phyloP scores from a whole-genome alignment of 345 rosid genomes.

The Anastatica hierochuntica region DNA sequence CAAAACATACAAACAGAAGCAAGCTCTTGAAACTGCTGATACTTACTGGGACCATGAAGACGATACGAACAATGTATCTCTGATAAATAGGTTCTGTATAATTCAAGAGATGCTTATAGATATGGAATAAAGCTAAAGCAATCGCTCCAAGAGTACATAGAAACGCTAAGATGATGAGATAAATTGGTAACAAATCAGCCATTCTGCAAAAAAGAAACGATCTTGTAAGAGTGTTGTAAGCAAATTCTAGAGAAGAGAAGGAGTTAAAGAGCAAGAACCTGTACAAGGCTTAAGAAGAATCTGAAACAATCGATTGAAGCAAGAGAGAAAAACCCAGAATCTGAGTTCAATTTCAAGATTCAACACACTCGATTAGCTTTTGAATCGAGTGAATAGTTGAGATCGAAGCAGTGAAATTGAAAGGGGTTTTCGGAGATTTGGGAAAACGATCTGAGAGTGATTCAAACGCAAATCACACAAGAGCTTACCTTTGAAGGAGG shows the following conservation, averaged over 20 bases:
- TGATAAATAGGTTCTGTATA: constrained; percentile 93
- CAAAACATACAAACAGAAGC: background rate
- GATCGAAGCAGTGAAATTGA: too few species aligned
- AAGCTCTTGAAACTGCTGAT: background rate
- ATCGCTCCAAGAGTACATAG: constrained; percentile 66
- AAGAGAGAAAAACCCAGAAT: constrained; percentile 4
- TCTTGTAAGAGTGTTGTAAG: background rate
- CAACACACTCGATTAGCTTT: too few species aligned
- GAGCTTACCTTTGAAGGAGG: constrained; percentile 10
- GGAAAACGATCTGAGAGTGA: constrained; percentile 8
- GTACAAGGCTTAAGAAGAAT: constrained; percentile 6
- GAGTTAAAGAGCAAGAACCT: constrained; percentile 4
- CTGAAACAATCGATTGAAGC: background rate
- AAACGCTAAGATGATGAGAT: constrained; percentile 45
- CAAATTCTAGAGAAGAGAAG: constrained; percentile 1
- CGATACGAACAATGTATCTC: constrained; percentile 88
- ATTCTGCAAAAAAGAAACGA: constrained; percentile 21
- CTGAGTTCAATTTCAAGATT: background rate
- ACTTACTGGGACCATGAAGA: constrained; percentile 95
- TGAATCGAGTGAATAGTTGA: too few species aligned
- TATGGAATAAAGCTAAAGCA: constrained; percentile 60
- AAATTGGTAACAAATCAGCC: constrained; percentile 50
- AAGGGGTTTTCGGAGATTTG: background rate
- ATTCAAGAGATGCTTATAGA: constrained; percentile 78
- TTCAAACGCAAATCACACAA: too few species aligned